phyloP scores from a whole-genome alignment of 2,329 filamentous ascomycete species.

The Alternaria conjuncta region DNA sequence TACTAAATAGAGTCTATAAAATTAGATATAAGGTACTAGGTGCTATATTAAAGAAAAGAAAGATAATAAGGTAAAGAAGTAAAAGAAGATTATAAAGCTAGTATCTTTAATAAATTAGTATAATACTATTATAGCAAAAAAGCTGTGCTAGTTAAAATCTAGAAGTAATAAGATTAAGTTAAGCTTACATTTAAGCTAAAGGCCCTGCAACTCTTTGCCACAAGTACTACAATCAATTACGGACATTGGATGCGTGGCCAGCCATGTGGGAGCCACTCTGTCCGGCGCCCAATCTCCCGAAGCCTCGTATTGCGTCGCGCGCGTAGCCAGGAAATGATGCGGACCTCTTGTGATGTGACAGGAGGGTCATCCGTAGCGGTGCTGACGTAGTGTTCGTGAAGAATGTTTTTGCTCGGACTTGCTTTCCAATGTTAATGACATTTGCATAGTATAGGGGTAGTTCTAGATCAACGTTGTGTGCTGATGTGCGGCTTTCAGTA shows the following conservation, averaged over 20 bases:
- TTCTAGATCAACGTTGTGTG: background rate
- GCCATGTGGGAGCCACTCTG: background rate
- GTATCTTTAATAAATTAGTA: too few relatives aligned
- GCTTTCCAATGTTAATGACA: background rate
- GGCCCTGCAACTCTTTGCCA: too few relatives aligned
- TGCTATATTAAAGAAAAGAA: too few relatives aligned
- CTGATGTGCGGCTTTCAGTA: slow-evolving; percentile 11
- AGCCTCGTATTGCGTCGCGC: background rate
- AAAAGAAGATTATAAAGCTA: too few relatives aligned
- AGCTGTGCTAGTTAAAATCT: too few relatives aligned
- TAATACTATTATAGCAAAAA: too few relatives aligned
- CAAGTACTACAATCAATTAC: background rate
- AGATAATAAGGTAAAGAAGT: too few relatives aligned
- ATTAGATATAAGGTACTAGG: too few relatives aligned
- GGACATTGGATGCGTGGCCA: background rate
- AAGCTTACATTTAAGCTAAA: too few relatives aligned
- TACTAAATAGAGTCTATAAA: too few relatives aligned
- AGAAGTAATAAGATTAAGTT: too few relatives aligned
- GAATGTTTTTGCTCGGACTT: background rate
- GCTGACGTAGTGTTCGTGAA: slow-evolving; percentile 6
- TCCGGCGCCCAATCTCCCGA: background rate
- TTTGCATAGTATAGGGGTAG: background rate
- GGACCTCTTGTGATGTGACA: slow-evolving; percentile 4
- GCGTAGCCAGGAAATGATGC: slow-evolving; percentile 10
- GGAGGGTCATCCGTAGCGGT: slow-evolving; percentile 1